A percentile compares a stretch with the other conserved stretches of the same genome.
phyloP scores from a whole-genome alignment of 2,329 filamentous ascomycete species.

The Truncatella angustata region DNA sequence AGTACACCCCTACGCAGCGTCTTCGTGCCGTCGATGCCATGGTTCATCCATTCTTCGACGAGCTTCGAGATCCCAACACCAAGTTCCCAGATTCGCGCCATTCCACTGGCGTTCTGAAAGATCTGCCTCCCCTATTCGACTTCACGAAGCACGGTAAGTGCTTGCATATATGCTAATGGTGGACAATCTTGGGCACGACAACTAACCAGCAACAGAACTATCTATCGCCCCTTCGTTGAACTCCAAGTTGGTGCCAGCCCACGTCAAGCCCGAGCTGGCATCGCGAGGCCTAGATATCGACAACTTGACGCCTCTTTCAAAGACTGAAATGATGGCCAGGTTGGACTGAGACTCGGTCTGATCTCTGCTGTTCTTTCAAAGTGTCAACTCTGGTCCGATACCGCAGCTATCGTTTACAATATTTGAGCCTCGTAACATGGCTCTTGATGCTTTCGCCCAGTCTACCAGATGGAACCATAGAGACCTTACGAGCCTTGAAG shows the following conservation, averaged over 20 bases:
- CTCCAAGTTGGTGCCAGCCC: constrained; percentile 79
- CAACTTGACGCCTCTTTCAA: constrained; percentile 85
- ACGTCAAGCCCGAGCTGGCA: constrained; percentile 72
- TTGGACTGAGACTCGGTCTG: constrained; percentile 70
- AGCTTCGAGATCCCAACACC: constrained; percentile 87
- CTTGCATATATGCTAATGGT: not conserved
- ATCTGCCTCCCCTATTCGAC: constrained; percentile 86
- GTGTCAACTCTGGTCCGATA: constrained; percentile 29
- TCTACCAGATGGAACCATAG: constrained; percentile 12
- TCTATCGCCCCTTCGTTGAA: constrained; percentile 93
- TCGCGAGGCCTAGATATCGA: constrained; percentile 86
- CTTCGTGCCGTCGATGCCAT: constrained; percentile 92
- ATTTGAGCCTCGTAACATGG: constrained; percentile 24
- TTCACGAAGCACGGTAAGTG: constrained; percentile 87
- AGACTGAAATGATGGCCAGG: constrained; percentile 96
- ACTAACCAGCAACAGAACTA: constrained; percentile 62
- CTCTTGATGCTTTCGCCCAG: constrained; percentile 20
- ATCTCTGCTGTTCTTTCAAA: constrained; percentile 25
- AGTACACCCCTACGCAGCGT: constrained; percentile 96
- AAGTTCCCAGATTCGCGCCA: constrained; percentile 93
- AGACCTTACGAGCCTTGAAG: not conserved
- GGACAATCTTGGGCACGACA: not conserved
- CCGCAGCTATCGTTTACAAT: constrained; percentile 29
- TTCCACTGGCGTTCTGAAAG: constrained; percentile 73
- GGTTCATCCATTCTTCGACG: constrained; percentile 98